These are phyloP conservation scores for Scutellaria minor DNA, from an alignment of 257 asterid species.

Conservation along the genomic window DNA sequence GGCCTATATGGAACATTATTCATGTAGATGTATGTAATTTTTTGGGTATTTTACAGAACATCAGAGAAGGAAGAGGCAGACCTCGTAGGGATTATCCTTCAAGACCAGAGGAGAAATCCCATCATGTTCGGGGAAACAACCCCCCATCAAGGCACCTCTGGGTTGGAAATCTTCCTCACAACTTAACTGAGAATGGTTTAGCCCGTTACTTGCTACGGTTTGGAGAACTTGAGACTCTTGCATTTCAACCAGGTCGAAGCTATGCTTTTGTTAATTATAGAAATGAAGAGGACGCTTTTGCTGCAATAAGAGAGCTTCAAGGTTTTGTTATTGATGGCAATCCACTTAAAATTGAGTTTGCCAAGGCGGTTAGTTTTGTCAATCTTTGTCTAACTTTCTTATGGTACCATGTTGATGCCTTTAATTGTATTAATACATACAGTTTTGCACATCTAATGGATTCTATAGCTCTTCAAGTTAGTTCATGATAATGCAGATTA, in stretches of 20 bases:
- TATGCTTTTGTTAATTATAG: conserved; percentile 80
- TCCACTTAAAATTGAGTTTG: conserved; percentile 88
- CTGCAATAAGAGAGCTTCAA: conserved; percentile 87
- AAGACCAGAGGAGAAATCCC: conserved; percentile 68
- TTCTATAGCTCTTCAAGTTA: conserved; percentile 32
- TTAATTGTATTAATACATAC: conserved; percentile 40
- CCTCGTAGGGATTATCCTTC: conserved; percentile 68
- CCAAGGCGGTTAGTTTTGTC: conserved; percentile 99
- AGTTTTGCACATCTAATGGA: conserved; percentile 38
- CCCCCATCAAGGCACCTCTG: conserved; percentile 96
- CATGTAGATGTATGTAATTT: conserved; percentile 17
- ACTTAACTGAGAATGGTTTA: conserved; percentile 62
- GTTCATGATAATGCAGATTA: conserved; percentile 30
- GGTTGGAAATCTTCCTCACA: conserved; percentile 83
- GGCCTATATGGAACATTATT: conserved; percentile 1
- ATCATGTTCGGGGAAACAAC: conserved; percentile 57
- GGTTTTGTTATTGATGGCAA: conserved; percentile 82
- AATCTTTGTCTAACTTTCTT: conserved; percentile 62
- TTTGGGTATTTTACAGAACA: conserved; percentile 50
- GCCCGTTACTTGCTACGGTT: conserved; percentile 65
- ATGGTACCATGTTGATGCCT: conserved; percentile 39
- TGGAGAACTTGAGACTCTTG: conserved; percentile 83
- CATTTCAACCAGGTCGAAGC: conserved; percentile 94
- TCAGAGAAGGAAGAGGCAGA: conserved; percentile 78
- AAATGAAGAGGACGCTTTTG: conserved; percentile 76